Evolutionary conservation across 768 basidiomycete genomes (phyloP), one percentile per base, ranked within the genome.

Genomic region (Cystofilobasidium bisporidii): DNA sequence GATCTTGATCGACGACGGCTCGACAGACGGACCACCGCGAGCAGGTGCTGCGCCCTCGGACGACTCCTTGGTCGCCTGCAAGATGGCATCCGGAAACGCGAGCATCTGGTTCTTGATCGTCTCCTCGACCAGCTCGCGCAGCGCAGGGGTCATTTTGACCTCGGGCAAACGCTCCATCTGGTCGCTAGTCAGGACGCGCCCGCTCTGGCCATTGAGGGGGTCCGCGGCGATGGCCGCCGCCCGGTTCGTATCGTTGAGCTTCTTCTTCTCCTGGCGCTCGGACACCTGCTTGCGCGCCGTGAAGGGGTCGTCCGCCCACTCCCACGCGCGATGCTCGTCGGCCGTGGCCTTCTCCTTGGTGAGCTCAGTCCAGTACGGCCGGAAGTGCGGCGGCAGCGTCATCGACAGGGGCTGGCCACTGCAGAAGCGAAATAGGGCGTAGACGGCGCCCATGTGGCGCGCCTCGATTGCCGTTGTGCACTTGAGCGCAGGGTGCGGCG

Each of bases 371-470:
- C 92, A 96, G 75, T 93, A 96, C 24, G 91, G 87, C 55, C 88
- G 82, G 41, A 91, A 88, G 11, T 86, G 85, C 2, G 88, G 85
- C 20, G 93, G 93, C 18, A 96, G 82, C 60, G 87, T 83, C 65
- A 78, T 75, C 0, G 75, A 74, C 59, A 78, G 69, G 1, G 77
- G 78, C 11, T 75, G 69, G 43, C 73, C 71, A 0, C 71, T 73
- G 61, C 72, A 74, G 71, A 77, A 76, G 73, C 91, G 85, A 76
- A 91, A 88, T 63, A 94, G 78, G 47, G 88, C 88, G 72, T 88
- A 91, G 3, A 86, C 87, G 20, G 91, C 91, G 45, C 86, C 91
- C 86, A 88, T 92, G 74, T 96, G 92, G 64, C 86, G 87, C 33
- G 91, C 91, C 77, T 94, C 89, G 28, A 86, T 74, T 10, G 85